These are phyloP conservation scores for Fraxinus ornus DNA, from an alignment of 305 asterid genomes.

Conservation along the genomic window DNA sequence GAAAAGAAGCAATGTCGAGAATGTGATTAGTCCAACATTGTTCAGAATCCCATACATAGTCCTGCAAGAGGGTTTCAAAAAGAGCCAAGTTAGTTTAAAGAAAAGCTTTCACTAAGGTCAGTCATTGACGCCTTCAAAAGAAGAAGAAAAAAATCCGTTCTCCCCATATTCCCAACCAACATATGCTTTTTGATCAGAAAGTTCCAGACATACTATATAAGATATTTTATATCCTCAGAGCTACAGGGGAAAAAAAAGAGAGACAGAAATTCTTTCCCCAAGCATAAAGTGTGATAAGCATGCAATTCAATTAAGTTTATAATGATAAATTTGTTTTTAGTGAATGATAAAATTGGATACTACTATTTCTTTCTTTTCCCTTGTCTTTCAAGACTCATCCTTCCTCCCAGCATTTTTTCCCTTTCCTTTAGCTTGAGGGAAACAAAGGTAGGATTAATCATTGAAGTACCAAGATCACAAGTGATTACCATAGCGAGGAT, in stretches of 20 bases:
- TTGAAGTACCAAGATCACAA: neutral
- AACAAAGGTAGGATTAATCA: neutral
- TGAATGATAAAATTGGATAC: neutral
- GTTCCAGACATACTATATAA: neutral
- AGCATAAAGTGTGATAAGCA: neutral
- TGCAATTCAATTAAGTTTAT: neutral
- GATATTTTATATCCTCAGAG: neutral
- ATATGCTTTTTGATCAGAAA: neutral
- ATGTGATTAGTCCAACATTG: conserved; percentile 60
- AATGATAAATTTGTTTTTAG: neutral
- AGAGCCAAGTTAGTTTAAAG: conserved; percentile 13
- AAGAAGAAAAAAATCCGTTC: neutral
- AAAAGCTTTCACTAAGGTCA: conserved; percentile 6
- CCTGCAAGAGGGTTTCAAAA: conserved; percentile 49
- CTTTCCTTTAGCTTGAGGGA: neutral
- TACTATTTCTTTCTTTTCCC: neutral
- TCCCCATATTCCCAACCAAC: neutral
- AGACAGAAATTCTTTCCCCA: neutral
- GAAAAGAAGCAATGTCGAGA: conserved; percentile 50
- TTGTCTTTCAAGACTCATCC: neutral
- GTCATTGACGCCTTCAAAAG: neutral
- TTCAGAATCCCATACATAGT: conserved; percentile 60
- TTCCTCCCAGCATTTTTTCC: neutral
- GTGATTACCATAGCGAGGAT: neutral
- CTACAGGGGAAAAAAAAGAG: neutral